Conservation (phyloP, 345 rosid species). For the Euphorbia peplus region DNA sequence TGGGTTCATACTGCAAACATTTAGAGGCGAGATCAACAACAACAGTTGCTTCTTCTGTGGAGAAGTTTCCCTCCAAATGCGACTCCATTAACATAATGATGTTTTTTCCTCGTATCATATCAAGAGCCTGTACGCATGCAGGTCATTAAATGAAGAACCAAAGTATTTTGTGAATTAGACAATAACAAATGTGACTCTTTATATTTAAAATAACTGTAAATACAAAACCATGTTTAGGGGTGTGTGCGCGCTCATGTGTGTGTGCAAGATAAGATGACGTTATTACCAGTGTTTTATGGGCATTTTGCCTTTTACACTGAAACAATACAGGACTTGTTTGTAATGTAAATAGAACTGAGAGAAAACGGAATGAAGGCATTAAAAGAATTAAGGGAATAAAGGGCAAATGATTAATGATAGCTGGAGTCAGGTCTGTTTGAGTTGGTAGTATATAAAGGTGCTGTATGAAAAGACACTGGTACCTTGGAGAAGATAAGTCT, state of each 20-base stretch:
- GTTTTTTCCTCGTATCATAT: slow-evolving; percentile 83
- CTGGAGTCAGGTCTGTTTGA: no score
- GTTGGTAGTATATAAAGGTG: no score
- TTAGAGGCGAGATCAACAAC: slow-evolving; percentile 80
- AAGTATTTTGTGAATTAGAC: not conserved
- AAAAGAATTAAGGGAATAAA: no score
- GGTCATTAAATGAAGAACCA: slow-evolving; percentile 13
- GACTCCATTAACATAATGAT: slow-evolving; percentile 81
- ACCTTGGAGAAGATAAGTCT: no score
- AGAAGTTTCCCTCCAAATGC: slow-evolving; percentile 86
- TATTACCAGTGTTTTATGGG: not conserved
- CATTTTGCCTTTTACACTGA: not conserved
- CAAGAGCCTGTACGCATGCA: slow-evolving; percentile 67
- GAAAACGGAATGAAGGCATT: no score
- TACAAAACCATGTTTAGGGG: not conserved
- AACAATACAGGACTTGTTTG: not conserved
- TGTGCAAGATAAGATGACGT: no score
- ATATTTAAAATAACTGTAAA: not conserved
- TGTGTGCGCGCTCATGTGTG: no score
- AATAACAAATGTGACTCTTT: not conserved
- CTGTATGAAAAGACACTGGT: no score
- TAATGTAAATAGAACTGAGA: no score
- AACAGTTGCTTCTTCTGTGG: slow-evolving; percentile 78
- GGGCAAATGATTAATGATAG: no score
- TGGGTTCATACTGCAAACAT: slow-evolving; percentile 89